phyloP scores from a whole-genome alignment of 139 green algal genomes.

The Desmodesmus armatus region DNA sequence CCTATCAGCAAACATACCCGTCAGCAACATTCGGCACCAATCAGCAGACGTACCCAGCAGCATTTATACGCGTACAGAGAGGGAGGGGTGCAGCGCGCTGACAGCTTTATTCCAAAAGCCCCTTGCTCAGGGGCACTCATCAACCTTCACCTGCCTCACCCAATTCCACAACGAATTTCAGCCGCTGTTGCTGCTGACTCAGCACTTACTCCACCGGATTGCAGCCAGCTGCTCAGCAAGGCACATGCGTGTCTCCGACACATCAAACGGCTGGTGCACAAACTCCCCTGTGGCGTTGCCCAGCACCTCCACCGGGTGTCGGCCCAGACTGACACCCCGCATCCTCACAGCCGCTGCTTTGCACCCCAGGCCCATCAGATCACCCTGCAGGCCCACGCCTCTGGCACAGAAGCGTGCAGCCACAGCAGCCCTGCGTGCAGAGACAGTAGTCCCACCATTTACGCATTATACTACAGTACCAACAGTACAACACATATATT shows the following conservation, averaged over 20 bases:
- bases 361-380: not conserved
- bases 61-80: too few relatives aligned
- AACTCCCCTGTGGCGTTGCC: constrained; percentile 54
- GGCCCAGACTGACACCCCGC: not conserved
- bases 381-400: not conserved
- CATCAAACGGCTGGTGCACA: constrained; percentile 63
- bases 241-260: constrained; percentile 52
- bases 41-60: too few relatives aligned
- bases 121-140: too few relatives aligned
- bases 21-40: too few relatives aligned
- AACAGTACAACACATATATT: not conserved
- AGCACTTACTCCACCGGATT: constrained; percentile 16
- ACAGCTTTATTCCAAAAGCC: too few relatives aligned
- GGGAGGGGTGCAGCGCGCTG: too few relatives aligned
- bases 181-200: too few relatives aligned
- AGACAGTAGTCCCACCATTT: too few relatives aligned
- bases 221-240: constrained; percentile 3
- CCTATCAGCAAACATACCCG: too few relatives aligned
- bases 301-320: constrained; percentile 57
- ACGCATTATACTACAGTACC: not conserved
- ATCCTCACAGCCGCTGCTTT: not conserved
- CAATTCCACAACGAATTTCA: too few relatives aligned
- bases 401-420: not conserved
- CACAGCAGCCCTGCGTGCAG: too few relatives aligned
- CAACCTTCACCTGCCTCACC: too few relatives aligned